Percentiles rank a stretch among this genome's conserved stretches.
Evolutionary conservation across 441 rosid species (phyloP).

Genomic region (Euphorbia corollata): DNA sequence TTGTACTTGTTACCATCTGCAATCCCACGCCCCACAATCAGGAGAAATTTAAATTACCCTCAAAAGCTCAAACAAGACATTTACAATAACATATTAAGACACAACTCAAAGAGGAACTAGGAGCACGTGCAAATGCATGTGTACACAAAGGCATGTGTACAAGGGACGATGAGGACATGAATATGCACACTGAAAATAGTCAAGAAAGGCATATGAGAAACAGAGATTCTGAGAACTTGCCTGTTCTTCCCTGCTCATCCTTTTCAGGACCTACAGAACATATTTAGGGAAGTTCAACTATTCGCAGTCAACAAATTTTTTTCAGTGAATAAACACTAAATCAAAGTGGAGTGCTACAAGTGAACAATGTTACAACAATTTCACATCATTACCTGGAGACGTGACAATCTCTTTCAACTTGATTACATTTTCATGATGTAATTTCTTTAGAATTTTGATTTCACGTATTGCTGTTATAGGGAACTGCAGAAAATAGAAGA

Average conservation of each 20-base stretch:
- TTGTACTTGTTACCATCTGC: constrained; percentile 88
- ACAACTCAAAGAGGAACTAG: background rate
- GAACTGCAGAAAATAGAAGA: constrained; percentile 39
- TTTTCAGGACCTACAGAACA: constrained; percentile 67
- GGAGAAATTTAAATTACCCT: constrained; percentile 7
- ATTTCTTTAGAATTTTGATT: constrained; percentile 84
- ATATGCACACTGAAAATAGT: background rate
- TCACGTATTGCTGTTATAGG: constrained; percentile 95
- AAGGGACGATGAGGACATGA: background rate
- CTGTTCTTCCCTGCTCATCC: constrained; percentile 76
- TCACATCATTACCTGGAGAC: constrained; percentile 55
- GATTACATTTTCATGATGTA: constrained; percentile 78
- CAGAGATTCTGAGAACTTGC: constrained; percentile 26
- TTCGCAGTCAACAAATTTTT: background rate
- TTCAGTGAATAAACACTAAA: background rate
- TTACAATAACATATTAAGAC: background rate
- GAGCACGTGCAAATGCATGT: background rate
- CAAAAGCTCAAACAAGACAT: constrained; percentile 5
- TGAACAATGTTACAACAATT: background rate
- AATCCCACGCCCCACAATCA: constrained; percentile 12
- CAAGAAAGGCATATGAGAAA: constrained; percentile 1
- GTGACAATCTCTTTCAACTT: constrained; percentile 91
- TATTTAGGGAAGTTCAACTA: constrained; percentile 7
- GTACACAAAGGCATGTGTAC: background rate
- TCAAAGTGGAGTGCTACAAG: background rate